Evolutionary conservation across 2,329 filamentous ascomycete genomes (phyloP).

Genomic region (Grosmannia huntii): DNA sequence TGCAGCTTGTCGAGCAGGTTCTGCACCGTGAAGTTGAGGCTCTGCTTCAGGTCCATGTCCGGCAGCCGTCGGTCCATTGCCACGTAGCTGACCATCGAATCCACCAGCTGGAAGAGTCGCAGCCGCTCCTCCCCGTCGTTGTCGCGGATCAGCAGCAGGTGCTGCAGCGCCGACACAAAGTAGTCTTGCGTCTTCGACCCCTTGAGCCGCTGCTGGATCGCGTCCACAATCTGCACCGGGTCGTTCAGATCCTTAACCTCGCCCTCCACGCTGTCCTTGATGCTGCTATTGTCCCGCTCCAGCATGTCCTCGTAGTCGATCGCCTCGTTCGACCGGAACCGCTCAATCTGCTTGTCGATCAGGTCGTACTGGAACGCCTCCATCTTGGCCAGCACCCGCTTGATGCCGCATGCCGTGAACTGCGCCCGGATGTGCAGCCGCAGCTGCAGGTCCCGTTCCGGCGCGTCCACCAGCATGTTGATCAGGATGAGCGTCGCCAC

Average conservation of each 20-base stretch:
- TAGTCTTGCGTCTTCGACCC: conserved; percentile 86
- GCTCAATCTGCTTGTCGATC: conserved; percentile 95
- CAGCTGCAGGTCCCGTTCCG: conserved; percentile 77
- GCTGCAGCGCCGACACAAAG: conserved; percentile 89
- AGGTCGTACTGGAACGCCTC: conserved; percentile 96
- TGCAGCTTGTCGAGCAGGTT: conserved; percentile 89
- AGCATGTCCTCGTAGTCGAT: conserved; percentile 98
- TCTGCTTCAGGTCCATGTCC: conserved; percentile 96
- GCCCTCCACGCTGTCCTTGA: conserved; percentile 75
- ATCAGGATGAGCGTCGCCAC: conserved; percentile 88
- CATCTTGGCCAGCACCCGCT: conserved; percentile 91
- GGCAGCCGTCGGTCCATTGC: conserved; percentile 93
- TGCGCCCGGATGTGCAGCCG: conserved; percentile 91
- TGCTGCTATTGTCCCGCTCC: conserved; percentile 78
- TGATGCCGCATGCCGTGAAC: conserved; percentile 91
- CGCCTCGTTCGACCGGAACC: conserved; percentile 83
- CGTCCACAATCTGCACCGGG: conserved; percentile 84
- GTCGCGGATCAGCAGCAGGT: conserved; percentile 82
- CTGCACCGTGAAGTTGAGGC: conserved; percentile 93
- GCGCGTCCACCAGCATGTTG: conserved; percentile 92
- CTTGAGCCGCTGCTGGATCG: conserved; percentile 72
- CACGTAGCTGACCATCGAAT: conserved; percentile 98
- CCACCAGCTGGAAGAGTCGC: conserved; percentile 93
- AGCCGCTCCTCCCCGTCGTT: conserved; percentile 85
- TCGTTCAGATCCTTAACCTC: conserved; percentile 89